phyloP scores from a whole-genome alignment of 129 eudicot genomes.

The Chrysanthemum makinoi region DNA sequence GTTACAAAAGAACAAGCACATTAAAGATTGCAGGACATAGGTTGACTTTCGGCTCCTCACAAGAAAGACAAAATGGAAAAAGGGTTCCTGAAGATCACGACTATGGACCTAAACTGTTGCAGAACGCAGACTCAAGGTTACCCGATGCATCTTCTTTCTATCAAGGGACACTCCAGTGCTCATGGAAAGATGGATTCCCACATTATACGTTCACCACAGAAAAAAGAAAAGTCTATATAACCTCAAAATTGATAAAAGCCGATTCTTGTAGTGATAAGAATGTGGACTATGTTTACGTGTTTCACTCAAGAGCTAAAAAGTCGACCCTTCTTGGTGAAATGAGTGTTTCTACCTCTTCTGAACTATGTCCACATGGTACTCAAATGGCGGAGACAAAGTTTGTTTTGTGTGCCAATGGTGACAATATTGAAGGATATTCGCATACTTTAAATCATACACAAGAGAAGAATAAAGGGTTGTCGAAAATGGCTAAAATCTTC shows the following conservation, averaged over 20 bases:
- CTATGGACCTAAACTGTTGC: too few species aligned
- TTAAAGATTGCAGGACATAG: too few species aligned
- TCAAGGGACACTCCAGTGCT: conserved; percentile 65
- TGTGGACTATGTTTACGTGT: conserved; percentile 52
- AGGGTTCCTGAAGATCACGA: too few species aligned
- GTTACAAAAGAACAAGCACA: too few species aligned
- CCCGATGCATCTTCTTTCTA: conserved; percentile 41
- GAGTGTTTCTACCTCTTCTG: conserved; percentile 54
- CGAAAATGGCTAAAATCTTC: conserved; percentile 41
- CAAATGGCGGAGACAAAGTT: conserved; percentile 59
- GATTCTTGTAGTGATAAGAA: conserved; percentile 35
- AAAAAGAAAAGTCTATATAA: conserved; percentile 44
- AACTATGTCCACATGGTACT: conserved; percentile 41
- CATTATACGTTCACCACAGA: conserved; percentile 49
- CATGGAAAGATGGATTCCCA: conserved; percentile 58
- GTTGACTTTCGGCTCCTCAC: too few species aligned
- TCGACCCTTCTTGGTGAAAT: conserved; percentile 52
- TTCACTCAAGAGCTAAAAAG: conserved; percentile 12
- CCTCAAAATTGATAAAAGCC: conserved; percentile 27
- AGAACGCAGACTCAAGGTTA: neutral
- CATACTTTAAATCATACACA: conserved; percentile 25
- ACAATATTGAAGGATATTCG: conserved; percentile 21
- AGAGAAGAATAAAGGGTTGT: conserved; percentile 45
- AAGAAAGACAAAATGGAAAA: too few species aligned
- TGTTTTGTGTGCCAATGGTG: conserved; percentile 43